phyloP scores from a whole-genome alignment of 257 asterid species.

The Nemophila menziesii region DNA sequence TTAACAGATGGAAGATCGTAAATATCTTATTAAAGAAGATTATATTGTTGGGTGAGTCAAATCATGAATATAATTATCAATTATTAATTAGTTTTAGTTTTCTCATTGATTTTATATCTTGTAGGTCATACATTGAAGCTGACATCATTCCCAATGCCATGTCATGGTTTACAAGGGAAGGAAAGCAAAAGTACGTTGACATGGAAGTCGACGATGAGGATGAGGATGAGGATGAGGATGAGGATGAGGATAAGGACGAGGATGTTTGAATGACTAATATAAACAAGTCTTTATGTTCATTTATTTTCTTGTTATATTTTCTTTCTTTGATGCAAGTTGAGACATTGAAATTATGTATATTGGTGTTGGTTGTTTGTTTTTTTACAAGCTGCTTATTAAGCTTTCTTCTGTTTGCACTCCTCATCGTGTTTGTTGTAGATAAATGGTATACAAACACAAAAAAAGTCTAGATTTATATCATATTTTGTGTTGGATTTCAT shows the following conservation, averaged over 20 bases:
- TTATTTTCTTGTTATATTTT: too few relatives aligned
- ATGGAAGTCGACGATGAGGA: slow-evolving; percentile 41
- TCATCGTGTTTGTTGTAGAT: too few relatives aligned
- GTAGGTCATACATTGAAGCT: slow-evolving; percentile 71
- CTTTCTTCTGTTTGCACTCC: too few relatives aligned
- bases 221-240: slow-evolving; percentile 8
- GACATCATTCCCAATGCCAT: slow-evolving; percentile 85
- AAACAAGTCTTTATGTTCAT: too few relatives aligned
- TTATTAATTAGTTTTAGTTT: too few relatives aligned
- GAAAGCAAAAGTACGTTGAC: slow-evolving; percentile 49
- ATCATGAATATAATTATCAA: neutral
- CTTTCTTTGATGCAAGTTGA: too few relatives aligned
- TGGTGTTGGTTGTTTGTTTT: too few relatives aligned
- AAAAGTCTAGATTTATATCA: too few relatives aligned
- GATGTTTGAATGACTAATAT: slow-evolving; percentile 11
- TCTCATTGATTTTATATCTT: slow-evolving; percentile 1
- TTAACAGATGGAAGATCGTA: slow-evolving; percentile 13
- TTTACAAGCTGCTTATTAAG: too few relatives aligned
- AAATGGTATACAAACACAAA: too few relatives aligned
- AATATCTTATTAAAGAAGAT: slow-evolving; percentile 9
- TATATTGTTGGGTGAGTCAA: slow-evolving; percentile 12
- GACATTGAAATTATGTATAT: too few relatives aligned
- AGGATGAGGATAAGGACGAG: slow-evolving; percentile 18
- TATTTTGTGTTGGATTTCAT: too few relatives aligned
- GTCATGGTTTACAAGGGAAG: slow-evolving; percentile 93